Evolutionary conservation across 192 early-diverging fungal species (phyloP), one percentile per base, ranked within the genome.

Genomic region (Haplosporangium gracile): DNA sequence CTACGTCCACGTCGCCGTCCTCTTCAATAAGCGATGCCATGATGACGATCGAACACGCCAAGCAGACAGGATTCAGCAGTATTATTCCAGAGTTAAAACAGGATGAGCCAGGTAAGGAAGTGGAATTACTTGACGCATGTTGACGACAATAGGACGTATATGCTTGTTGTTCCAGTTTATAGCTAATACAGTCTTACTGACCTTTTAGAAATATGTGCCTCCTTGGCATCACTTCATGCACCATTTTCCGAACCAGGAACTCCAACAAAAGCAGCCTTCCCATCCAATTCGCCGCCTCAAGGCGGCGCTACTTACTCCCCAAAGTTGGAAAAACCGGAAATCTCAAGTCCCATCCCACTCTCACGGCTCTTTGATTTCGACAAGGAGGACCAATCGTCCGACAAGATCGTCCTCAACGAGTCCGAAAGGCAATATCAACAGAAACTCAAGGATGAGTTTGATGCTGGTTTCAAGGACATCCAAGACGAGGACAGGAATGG

Each of bases 321-420:
- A 80, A 75, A 80, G 49, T 42, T 73, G 75, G 84, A 86, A 38
- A 80, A 78, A 34, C 53, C 75, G 5, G 79, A 86, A 39, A 76
- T 78, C 22, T 69, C 79, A 11, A 77, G 76, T 26, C 84, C 84
- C 7, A 86, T 86, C 57, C 84, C 84, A 22, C 76, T 86, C 9
- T 80, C 84, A 39, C 79, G 84, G 0, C 79, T 86, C 16, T 86
- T 86, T 39, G 84, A 86, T 49, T 86, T 86, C 78, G 84, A 86
- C 43, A 76, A 86, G 34, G 84, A 80, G 32, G 79, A 81, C 43
- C 79, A 81, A 60, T 51, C 72, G 42, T 86, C 84, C 11, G 76
- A 86, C 26, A 70, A 81, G 63, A 81, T 81, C 51, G 84, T 80
- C 0, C 42, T 74, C 26, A 86, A 81, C 43, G 84, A 80, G 60